Conservation (phyloP, 164 flowering plant genomes). For the Santalum album region DNA sequence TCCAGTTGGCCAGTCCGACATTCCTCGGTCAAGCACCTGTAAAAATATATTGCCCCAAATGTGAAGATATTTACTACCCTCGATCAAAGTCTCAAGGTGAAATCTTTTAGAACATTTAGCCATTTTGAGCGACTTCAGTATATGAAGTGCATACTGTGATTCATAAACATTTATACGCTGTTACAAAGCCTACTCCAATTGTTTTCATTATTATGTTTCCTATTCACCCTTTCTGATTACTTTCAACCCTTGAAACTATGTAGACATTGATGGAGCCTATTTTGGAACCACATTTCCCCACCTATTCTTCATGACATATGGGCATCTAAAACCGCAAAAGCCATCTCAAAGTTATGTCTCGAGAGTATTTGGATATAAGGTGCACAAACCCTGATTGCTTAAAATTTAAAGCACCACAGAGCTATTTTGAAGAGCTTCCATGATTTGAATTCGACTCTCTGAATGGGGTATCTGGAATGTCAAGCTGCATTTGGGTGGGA, state of each 20-base stretch:
- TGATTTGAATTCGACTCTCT: too few species aligned
- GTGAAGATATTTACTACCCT: constrained; percentile 5
- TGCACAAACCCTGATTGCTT: constrained; percentile 50
- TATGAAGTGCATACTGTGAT: too few species aligned
- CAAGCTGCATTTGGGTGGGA: too few species aligned
- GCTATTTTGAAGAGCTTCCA: too few species aligned
- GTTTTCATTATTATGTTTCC: constrained; percentile 11
- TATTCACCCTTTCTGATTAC: too few species aligned
- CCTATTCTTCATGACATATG: constrained; percentile 71
- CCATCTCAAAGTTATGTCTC: constrained; percentile 60
- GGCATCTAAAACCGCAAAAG: constrained; percentile 72
- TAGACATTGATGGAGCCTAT: constrained; percentile 87
- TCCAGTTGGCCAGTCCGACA: constrained; percentile 3
- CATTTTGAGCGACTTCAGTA: too few species aligned
- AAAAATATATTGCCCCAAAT: constrained; percentile 3
- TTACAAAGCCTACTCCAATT: background rate
- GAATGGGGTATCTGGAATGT: too few species aligned
- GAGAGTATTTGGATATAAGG: constrained; percentile 76
- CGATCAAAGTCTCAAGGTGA: constrained; percentile 2
- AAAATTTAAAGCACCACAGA: too few species aligned
- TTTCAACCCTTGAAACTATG: constrained; percentile 25
- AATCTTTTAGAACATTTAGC: background rate
- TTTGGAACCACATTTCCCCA: constrained; percentile 88
- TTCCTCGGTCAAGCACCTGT: constrained; percentile 5
- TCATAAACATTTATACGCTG: too few species aligned